Evolutionary conservation across 371 early-diverging fungal species (phyloP).

Genomic region (Circinella umbellata): DNA sequence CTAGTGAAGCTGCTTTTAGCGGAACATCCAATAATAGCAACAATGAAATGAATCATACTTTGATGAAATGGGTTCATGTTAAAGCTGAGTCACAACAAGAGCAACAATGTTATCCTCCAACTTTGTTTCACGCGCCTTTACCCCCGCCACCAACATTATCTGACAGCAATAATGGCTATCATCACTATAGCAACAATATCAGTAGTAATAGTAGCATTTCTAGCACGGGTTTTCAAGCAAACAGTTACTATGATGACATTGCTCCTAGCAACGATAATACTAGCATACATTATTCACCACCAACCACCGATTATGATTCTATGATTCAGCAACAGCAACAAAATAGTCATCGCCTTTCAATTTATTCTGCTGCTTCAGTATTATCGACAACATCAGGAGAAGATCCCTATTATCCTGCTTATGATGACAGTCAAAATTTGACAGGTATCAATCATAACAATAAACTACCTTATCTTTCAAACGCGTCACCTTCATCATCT

Average conservation of each 20-base stretch:
- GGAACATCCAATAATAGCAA: neutral
- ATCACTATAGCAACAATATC: neutral
- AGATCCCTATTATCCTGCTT: neutral
- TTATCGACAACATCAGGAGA: neutral
- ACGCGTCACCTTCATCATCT: conserved; percentile 9
- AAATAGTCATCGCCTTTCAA: neutral
- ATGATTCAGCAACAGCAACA: neutral
- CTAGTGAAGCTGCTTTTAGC: neutral
- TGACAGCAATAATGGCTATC: neutral
- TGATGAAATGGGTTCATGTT: conserved; percentile 1
- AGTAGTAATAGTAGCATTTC: too few relatives aligned
- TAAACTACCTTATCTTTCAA: neutral
- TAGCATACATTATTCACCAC: too few relatives aligned
- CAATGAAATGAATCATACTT: neutral
- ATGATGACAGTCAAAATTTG: neutral
- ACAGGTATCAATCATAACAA: neutral
- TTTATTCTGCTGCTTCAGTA: neutral
- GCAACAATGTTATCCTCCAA: neutral
- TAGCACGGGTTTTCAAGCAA: too few relatives aligned
- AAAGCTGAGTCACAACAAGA: neutral
- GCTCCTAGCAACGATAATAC: neutral
- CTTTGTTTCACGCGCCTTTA: conserved; percentile 2
- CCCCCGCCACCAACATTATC: neutral
- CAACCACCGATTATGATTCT: neutral
- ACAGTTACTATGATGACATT: neutral